Conservation (phyloP, 768 basidiomycete species). For the Leccinum rimulosum region DNA sequence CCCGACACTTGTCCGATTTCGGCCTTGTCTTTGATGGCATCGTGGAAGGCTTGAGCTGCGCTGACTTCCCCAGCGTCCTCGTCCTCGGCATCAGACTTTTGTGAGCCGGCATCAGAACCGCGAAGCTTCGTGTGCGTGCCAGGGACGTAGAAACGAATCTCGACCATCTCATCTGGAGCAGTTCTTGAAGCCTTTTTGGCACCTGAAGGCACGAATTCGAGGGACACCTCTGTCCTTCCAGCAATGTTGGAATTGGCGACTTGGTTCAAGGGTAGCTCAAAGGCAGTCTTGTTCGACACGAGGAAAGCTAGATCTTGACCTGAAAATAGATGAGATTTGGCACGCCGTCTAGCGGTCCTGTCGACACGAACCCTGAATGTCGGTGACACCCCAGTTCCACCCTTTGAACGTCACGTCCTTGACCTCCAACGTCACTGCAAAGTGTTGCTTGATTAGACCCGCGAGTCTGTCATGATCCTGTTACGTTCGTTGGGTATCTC, state of each 20-base stretch:
- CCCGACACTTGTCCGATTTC: constrained; percentile 90
- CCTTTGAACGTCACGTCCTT: constrained; percentile 89
- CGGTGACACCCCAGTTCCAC: constrained; percentile 98
- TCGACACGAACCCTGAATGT: constrained; percentile 76
- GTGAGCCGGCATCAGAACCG: constrained; percentile 71
- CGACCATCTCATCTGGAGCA: constrained; percentile 82
- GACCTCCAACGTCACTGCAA: constrained; percentile 78
- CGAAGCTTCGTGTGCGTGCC: constrained; percentile 63
- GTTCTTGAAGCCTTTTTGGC: constrained; percentile 43
- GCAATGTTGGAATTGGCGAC: constrained; percentile 98
- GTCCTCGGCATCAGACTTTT: constrained; percentile 69
- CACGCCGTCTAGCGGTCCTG: neutral
- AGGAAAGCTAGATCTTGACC: constrained; percentile 91
- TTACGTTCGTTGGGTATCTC: neutral
- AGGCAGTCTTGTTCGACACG: constrained; percentile 82
- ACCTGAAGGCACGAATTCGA: constrained; percentile 74
- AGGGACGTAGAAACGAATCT: constrained; percentile 95
- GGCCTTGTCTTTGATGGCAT: constrained; percentile 93
- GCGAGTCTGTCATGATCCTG: constrained; percentile 92
- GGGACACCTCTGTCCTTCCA: constrained; percentile 95
- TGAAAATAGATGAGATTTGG: constrained; percentile 29
- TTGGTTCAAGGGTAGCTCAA: constrained; percentile 81
- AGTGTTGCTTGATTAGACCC: constrained; percentile 80
- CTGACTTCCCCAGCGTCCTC: constrained; percentile 63
- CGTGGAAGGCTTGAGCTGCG: constrained; percentile 96